Conservation (phyloP, 2,329 filamentous ascomycete genomes). For the Orbilia javanica region DNA sequence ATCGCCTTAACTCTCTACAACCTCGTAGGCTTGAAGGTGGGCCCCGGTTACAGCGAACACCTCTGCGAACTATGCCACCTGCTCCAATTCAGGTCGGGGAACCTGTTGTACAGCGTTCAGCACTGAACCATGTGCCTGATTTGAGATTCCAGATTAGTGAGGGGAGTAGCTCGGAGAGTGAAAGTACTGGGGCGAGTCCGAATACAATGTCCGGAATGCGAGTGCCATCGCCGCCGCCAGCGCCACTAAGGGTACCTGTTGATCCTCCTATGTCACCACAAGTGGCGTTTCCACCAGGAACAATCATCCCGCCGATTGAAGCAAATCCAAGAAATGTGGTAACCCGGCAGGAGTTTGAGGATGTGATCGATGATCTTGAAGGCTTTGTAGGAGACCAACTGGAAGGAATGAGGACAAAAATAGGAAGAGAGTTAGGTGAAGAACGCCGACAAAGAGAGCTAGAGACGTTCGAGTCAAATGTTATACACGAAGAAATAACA, state of each 20-base stretch:
- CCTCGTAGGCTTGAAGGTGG: not conserved
- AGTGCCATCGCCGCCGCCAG: not conserved
- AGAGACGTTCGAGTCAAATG: not conserved
- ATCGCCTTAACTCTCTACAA: not conserved
- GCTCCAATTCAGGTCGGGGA: not conserved
- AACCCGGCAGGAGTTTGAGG: constrained; percentile 10
- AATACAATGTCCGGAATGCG: not conserved
- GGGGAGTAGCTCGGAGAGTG: constrained; percentile 6
- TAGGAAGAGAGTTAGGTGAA: constrained; percentile 9
- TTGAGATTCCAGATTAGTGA: constrained; percentile 14
- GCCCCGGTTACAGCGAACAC: not conserved
- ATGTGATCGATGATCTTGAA: constrained; percentile 4
- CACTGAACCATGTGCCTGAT: not conserved
- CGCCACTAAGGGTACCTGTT: not conserved
- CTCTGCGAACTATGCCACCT: not conserved
- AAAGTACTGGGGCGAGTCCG: constrained; percentile 22
- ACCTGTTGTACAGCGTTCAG: not conserved
- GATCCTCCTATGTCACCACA: not conserved
- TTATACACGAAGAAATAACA: not conserved
- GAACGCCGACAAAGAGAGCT: not conserved
- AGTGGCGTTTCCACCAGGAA: not conserved
- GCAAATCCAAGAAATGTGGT: constrained; percentile 22
- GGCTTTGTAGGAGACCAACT: not conserved
- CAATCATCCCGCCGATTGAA: constrained; percentile 4
- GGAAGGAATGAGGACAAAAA: not conserved